These are phyloP conservation scores for Colletotrichum shisoi DNA, from an alignment of 2,329 filamentous ascomycete genomes.

Conservation along the genomic window DNA sequence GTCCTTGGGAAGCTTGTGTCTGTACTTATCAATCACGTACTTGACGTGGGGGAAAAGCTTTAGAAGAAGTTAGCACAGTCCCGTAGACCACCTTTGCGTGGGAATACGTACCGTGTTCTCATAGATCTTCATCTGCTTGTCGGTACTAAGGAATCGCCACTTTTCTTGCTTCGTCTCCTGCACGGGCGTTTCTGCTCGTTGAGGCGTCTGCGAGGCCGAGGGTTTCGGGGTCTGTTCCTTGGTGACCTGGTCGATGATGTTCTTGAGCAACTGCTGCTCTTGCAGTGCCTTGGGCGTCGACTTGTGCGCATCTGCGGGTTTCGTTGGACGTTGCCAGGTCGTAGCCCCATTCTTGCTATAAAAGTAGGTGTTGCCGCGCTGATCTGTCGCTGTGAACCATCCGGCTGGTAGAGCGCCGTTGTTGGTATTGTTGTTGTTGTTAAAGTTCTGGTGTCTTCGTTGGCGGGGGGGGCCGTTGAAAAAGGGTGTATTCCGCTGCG, in stretches of 20 bases:
- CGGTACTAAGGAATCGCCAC: conserved; percentile 73
- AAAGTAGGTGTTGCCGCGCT: conserved; percentile 79
- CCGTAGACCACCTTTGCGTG: background rate
- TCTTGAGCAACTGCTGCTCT: conserved; percentile 78
- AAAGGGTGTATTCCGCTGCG: conserved; percentile 62
- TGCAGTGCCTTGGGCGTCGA: conserved; percentile 69
- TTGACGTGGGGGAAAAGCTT: conserved; percentile 87
- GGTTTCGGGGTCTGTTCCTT: conserved; percentile 68
- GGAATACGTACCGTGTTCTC: conserved; percentile 79
- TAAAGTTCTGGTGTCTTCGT: conserved; percentile 64
- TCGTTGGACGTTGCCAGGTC: conserved; percentile 81
- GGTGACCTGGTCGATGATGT: conserved; percentile 85
- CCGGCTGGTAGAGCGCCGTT: conserved; percentile 74
- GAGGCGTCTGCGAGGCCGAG: conserved; percentile 69
- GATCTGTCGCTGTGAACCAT: conserved; percentile 81
- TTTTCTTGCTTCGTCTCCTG: conserved; percentile 72
- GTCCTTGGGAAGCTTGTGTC: conserved; percentile 84
- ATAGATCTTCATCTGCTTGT: conserved; percentile 95
- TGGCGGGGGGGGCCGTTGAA: conserved; percentile 51
- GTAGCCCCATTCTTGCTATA: conserved; percentile 80
- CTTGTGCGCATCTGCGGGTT: conserved; percentile 70
- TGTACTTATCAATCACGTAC: conserved; percentile 85
- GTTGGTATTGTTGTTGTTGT: conserved; percentile 55
- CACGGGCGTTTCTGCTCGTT: conserved; percentile 62
- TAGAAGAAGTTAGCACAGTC: background rate